phyloP scores from a whole-genome alignment of 2,329 filamentous ascomycete genomes.

The Epichloe typhina region DNA sequence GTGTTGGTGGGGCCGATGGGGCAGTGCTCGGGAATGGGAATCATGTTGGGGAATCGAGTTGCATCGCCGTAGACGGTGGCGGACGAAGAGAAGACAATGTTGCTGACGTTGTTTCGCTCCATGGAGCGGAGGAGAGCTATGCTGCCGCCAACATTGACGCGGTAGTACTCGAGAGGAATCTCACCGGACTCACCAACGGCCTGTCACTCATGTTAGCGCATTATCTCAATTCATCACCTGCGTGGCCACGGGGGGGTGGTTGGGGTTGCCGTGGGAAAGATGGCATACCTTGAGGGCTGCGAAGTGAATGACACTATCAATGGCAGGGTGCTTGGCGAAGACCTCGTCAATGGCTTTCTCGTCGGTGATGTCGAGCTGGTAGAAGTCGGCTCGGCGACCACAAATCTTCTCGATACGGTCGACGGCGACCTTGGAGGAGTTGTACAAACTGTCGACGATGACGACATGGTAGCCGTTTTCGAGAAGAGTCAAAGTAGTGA shows the following conservation, averaged over 20 bases:
- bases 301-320: slow-evolving; percentile 98
- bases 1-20: slow-evolving; percentile 94
- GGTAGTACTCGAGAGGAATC: slow-evolving; percentile 94
- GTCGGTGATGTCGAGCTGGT: slow-evolving; percentile 79
- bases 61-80: slow-evolving; percentile 98
- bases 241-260: neutral
- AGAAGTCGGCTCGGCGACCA: slow-evolving; percentile 76
- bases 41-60: slow-evolving; percentile 93
- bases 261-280: too few species aligned
- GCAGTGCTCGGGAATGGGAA: slow-evolving; percentile 94
- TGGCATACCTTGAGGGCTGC: slow-evolving; percentile 74
- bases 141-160: slow-evolving; percentile 89
- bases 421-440: slow-evolving; percentile 81
- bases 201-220: slow-evolving; percentile 27
- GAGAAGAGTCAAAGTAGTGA: slow-evolving; percentile 84
- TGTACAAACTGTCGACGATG: slow-evolving; percentile 93
- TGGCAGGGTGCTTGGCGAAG: slow-evolving; percentile 78
- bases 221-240: too few species aligned
- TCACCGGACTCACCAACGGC: slow-evolving; percentile 91
- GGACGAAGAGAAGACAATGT: slow-evolving; percentile 97
- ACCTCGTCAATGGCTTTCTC: slow-evolving; percentile 72
- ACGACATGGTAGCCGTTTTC: slow-evolving; percentile 93
- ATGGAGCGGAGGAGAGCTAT: slow-evolving; percentile 78
- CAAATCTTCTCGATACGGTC: slow-evolving; percentile 91
- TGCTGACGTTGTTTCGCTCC: slow-evolving; percentile 79